Conservation (phyloP, 2,329 filamentous ascomycete genomes). For the Fusarium brevicatenulatum region DNA sequence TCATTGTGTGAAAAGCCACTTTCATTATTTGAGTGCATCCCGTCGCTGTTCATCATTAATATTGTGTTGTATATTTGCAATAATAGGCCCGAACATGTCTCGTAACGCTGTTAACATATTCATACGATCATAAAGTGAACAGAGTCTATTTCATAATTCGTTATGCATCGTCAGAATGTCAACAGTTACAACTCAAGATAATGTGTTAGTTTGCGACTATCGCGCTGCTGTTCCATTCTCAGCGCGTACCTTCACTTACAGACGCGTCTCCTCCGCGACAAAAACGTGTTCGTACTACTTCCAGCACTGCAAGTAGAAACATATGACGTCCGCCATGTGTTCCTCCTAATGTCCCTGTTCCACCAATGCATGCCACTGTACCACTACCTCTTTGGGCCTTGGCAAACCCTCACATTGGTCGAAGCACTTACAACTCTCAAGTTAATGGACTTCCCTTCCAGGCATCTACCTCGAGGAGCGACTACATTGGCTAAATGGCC, state of each 20-base stretch:
- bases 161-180: no score
- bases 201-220: no score
- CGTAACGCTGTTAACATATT: no score
- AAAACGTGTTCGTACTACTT: not conserved
- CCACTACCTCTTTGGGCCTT: no score
- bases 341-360: not conserved
- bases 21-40: no score
- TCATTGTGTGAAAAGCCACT: no score
- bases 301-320: rapidly evolving
- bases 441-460: not conserved
- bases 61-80: no score
- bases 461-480: not conserved
- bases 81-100: no score
- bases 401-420: not conserved
- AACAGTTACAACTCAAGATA: no score
- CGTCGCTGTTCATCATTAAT: no score
- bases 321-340: not conserved
- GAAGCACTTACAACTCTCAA: not conserved
- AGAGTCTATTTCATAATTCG: no score
- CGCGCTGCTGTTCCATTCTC: rapidly evolving
- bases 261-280: rapidly evolving
- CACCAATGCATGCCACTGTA: not conserved
- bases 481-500: rapidly evolving
- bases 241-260: rapidly evolving
- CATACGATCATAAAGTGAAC: no score